Evolutionary conservation across 2,329 filamentous ascomycete species (phyloP).

Genomic region (Hypoxylon sp.): DNA sequence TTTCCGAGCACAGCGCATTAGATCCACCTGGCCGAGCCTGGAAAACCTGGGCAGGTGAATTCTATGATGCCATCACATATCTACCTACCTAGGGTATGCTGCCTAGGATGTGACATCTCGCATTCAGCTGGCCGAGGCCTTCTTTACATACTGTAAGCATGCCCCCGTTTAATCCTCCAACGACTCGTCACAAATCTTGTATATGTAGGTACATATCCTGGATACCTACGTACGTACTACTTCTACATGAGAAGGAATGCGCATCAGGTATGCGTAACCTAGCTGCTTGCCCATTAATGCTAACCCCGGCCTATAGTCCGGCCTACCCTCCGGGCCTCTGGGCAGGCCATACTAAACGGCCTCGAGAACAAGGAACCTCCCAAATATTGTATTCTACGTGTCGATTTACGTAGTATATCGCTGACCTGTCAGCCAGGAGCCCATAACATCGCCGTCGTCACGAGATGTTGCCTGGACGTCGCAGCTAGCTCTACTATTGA

Average conservation of each 20-base stretch:
- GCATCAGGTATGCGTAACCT: not conserved
- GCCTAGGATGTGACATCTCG: too few species aligned
- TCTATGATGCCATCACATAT: not conserved
- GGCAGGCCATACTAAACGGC: slow-evolving; percentile 1
- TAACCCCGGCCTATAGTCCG: not conserved
- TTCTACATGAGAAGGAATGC: not conserved
- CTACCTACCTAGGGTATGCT: not conserved
- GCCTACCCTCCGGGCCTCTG: slow-evolving; percentile 1
- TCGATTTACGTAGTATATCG: too few species aligned
- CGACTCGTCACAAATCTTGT: not conserved
- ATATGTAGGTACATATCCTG: not conserved
- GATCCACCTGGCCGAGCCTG: not conserved
- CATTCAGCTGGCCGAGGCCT: too few species aligned
- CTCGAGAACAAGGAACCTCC: slow-evolving; percentile 2
- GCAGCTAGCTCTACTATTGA: not conserved
- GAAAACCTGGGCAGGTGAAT: not conserved
- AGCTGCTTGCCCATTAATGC: not conserved
- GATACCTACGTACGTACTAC: not conserved
- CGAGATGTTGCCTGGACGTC: too few species aligned
- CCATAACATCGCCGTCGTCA: too few species aligned
- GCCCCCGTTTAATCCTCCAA: slow-evolving; percentile 7
- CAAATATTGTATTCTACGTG: slow-evolving; percentile 23
- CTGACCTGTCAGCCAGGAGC: slow-evolving; percentile 1
- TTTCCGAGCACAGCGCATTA: slow-evolving; percentile 4
- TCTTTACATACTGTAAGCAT: not conserved